Base-by-base conservation (phyloP, 305 asterid genomes). In the Coffea humblotiana region DNA sequence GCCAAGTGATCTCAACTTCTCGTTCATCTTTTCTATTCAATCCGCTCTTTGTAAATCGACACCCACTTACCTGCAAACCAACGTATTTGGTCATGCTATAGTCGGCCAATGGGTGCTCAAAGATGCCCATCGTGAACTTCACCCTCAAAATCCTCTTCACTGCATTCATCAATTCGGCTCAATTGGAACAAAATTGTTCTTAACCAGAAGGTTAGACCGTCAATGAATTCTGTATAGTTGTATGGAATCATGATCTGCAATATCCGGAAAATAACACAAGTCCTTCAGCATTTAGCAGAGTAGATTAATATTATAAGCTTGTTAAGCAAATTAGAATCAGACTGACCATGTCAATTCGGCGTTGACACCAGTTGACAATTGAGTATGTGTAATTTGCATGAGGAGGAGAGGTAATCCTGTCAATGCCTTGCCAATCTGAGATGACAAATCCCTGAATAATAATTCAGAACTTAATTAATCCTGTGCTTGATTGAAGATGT, bases 181-280 rank as follows among this genome's bases (percentile, higher is more conserved):
- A 90, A 90, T 90, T 43, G 91, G 63, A 65, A 92, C 37, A 77
- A 86, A 84, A 2, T 88, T 88, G 37, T 80, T 83, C 54, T 90
- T 85, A 84, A 92, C 95, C 82, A 92, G 27, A 6, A 37, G 40
- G 90, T 91, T 9, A 92, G 85, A 19, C 92, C 90, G 19, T 87
- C 86, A 58, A 92, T 91, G 86, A 91, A 92, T 14, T 90, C 91
- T 47, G 87, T 87, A 71, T 90, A 92, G 71, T 86, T 88, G 80
- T 51, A 80, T 25, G 95, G 95, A 77, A 92, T 79, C 97, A 92
- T 92, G 74, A 92, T 82, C 97, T 91, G 94, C 86, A 86, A 35
- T 40, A 37, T 54, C 3, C 15, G 14, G 32, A 73, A 4, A 61
- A 27, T 16, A 45, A 3, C 15, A 0, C 1, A 9, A 64, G 13